Conservation (phyloP, 441 rosid genomes). For the Hypseocharis bilobata region DNA sequence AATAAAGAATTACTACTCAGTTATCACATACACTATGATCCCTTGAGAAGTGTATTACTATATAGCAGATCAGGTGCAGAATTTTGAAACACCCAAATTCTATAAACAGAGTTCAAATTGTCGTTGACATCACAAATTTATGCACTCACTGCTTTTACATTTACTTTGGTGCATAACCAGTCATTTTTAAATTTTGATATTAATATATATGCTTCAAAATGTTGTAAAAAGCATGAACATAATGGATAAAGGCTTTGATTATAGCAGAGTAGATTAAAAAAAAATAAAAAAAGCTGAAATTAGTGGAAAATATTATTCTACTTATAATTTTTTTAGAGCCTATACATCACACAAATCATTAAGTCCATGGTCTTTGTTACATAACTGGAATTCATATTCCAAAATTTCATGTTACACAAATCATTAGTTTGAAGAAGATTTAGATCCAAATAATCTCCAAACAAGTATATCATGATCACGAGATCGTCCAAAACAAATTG, state of each 20-base stretch:
- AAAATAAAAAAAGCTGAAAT: neutral
- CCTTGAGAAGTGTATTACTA: neutral
- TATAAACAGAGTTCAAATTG: neutral
- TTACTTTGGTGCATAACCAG: neutral
- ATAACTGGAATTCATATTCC: no score
- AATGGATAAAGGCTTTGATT: no score
- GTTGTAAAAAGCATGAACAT: neutral
- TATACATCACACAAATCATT: no score
- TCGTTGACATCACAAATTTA: neutral
- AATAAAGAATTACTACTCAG: no score
- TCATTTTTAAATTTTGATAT: neutral
- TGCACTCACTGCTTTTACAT: neutral
- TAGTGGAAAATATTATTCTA: no score
- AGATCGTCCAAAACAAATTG: neutral
- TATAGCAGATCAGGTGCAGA: neutral
- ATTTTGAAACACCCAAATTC: neutral
- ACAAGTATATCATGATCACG: neutral
- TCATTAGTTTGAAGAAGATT: neutral
- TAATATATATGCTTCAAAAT: no score
- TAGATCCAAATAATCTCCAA: neutral
- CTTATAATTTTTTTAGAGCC: no score
- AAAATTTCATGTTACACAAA: no score
- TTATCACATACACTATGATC: neutral
- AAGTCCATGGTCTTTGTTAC: no score
- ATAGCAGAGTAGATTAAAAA: neutral